phyloP scores from a whole-genome alignment of 768 basidiomycete genomes.

The Boletus rufocinnamomeus region DNA sequence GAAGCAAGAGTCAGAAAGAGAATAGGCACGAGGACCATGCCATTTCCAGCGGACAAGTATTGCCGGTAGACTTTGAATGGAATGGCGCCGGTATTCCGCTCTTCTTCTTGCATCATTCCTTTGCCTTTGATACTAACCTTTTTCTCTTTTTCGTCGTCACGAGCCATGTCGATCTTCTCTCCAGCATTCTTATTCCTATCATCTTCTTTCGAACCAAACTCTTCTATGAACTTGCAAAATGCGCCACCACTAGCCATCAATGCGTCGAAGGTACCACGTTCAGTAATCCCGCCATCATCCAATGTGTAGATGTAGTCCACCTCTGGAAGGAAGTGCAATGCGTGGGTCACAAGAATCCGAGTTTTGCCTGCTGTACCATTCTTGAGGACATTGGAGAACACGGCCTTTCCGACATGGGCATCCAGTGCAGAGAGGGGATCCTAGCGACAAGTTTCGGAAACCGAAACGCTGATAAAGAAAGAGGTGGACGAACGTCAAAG shows the following conservation, averaged over 20 bases:
- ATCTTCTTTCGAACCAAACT: slow-evolving; percentile 75
- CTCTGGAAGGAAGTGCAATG: slow-evolving; percentile 84
- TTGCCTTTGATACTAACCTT: slow-evolving; percentile 43
- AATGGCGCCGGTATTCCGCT: slow-evolving; percentile 71
- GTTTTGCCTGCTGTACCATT: slow-evolving; percentile 68
- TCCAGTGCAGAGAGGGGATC: slow-evolving; percentile 91
- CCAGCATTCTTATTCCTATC: slow-evolving; percentile 38
- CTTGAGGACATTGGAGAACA: slow-evolving; percentile 82
- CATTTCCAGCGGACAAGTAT: slow-evolving; percentile 73
- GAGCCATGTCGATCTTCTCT: slow-evolving; percentile 35
- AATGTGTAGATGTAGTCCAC: slow-evolving; percentile 87
- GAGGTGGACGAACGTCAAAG: too few species aligned
- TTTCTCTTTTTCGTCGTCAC: slow-evolving; percentile 38
- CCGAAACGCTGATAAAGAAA: background rate
- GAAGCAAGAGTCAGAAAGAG: slow-evolving; percentile 61
- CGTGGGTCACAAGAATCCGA: slow-evolving; percentile 88
- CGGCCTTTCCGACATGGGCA: slow-evolving; percentile 85
- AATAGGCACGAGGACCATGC: slow-evolving; percentile 62
- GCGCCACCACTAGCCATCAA: slow-evolving; percentile 64
- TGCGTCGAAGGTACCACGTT: slow-evolving; percentile 76
- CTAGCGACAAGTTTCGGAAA: slow-evolving; percentile 32
- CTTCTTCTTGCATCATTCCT: slow-evolving; percentile 80
- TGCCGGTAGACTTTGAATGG: slow-evolving; percentile 36
- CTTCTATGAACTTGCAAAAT: slow-evolving; percentile 72
- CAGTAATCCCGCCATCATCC: slow-evolving; percentile 73